Conservation (phyloP, 163 green algal species). For the Trebouxia gelatinosa region DNA sequence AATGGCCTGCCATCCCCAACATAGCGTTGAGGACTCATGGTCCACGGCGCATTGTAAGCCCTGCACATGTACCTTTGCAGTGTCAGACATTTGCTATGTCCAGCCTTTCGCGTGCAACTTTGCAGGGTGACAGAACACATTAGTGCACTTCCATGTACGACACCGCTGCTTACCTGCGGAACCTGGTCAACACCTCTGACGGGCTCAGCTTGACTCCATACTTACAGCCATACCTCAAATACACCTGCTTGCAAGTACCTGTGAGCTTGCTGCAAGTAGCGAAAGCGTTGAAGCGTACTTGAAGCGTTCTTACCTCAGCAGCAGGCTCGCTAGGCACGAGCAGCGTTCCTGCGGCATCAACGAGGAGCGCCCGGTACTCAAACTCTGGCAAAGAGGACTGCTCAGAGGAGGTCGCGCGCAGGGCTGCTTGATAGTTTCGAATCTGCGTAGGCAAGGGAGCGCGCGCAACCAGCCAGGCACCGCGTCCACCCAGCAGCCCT, state of each 20-base stretch:
- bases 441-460: no score
- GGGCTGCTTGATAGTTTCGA: no score
- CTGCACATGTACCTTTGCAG: no score
- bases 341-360: slow-evolving; percentile 72
- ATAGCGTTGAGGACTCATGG: slow-evolving; percentile 53
- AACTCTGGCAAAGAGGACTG: slow-evolving; percentile 13
- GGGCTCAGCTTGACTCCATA: slow-evolving; percentile 49
- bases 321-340: slow-evolving; percentile 61
- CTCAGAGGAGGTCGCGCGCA: no score
- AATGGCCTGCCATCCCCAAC: slow-evolving; percentile 66
- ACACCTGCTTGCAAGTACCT: slow-evolving; percentile 44
- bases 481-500: no score
- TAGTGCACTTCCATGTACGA: neutral
- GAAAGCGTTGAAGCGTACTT: neutral
- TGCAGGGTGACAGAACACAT: neutral
- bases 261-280: neutral
- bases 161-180: slow-evolving; percentile 40
- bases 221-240: slow-evolving; percentile 54
- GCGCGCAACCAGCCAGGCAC: no score
- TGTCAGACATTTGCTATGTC: no score
- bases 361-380: slow-evolving; percentile 41
- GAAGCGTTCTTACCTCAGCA: slow-evolving; percentile 43
- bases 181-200: slow-evolving; percentile 56
- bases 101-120: neutral
- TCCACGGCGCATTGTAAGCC: slow-evolving; percentile 72